Evolutionary conservation across 257 asterid genomes (phyloP).

Genomic region (Perilla frutescens): DNA sequence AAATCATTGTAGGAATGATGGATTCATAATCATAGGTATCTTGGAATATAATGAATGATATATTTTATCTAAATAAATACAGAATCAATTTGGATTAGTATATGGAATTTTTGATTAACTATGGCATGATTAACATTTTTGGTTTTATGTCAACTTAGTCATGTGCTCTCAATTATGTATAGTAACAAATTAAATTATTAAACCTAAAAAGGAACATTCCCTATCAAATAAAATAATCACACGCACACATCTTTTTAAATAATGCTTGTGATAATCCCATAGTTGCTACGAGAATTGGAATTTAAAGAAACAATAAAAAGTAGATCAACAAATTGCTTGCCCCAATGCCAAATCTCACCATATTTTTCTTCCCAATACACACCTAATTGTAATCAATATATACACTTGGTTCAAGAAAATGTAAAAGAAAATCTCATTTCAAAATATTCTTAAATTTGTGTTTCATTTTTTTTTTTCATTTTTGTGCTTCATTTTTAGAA

Average conservation of each 20-base stretch:
- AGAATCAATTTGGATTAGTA: slow-evolving; percentile 1
- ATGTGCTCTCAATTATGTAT: slow-evolving; percentile 28
- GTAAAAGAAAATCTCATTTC: too few species aligned
- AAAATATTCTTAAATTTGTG: too few species aligned
- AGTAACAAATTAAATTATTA: slow-evolving; percentile 1
- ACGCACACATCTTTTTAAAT: neutral
- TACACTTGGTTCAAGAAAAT: too few species aligned
- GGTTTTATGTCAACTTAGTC: slow-evolving; percentile 22
- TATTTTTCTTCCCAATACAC: neutral
- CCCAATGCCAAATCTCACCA: slow-evolving; percentile 31
- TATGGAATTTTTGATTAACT: slow-evolving; percentile 6
- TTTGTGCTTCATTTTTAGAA: too few species aligned
- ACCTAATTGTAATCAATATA: neutral
- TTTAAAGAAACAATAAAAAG: slow-evolving; percentile 32
- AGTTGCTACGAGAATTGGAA: slow-evolving; percentile 33
- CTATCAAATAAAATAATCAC: slow-evolving; percentile 25
- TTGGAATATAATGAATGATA: neutral
- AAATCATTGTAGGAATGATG: neutral
- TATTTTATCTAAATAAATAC: neutral
- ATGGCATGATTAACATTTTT: neutral
- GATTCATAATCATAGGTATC: neutral
- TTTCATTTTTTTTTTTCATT: too few species aligned
- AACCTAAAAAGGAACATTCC: slow-evolving; percentile 28
- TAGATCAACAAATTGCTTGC: slow-evolving; percentile 29
- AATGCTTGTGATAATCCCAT: slow-evolving; percentile 36